These are phyloP conservation scores for Parsonsia alboflavescens DNA, from an alignment of 257 asterid species.

Conservation along the genomic window DNA sequence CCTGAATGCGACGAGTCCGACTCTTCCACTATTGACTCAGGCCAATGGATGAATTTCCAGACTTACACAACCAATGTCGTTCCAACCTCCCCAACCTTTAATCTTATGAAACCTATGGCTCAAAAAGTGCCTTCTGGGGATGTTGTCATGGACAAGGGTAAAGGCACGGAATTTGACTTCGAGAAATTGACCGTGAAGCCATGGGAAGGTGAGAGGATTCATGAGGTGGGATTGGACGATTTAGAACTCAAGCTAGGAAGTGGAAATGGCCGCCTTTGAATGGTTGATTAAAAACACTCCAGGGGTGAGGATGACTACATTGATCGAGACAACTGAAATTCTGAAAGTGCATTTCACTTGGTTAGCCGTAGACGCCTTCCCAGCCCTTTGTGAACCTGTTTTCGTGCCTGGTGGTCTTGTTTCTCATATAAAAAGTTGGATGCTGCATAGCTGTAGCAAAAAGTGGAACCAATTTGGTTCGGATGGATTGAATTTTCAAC, in stretches of 20 bases:
- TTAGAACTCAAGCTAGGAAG: conserved; percentile 83
- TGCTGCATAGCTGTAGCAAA: not conserved
- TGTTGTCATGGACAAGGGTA: conserved; percentile 58
- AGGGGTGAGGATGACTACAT: not conserved
- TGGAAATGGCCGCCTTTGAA: conserved; percentile 29
- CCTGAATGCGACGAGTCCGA: conserved; percentile 97
- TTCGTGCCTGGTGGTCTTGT: conserved; percentile 3
- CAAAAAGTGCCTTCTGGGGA: conserved; percentile 33
- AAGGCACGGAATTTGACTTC: conserved; percentile 56
- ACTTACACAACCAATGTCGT: conserved; percentile 37
- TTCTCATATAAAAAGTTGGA: not conserved
- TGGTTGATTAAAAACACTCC: not conserved
- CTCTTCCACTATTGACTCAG: conserved; percentile 73
- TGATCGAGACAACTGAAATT: not conserved
- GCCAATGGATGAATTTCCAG: conserved; percentile 93
- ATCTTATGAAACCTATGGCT: conserved; percentile 61
- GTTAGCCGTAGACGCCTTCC: not conserved
- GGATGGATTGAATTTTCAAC: conserved; percentile 17
- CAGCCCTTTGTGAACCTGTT: not conserved
- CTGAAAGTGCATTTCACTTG: not conserved
- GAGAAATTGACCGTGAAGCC: conserved; percentile 77
- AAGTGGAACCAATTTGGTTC: conserved; percentile 13
- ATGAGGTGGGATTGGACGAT: conserved; percentile 88
- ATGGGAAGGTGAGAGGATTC: conserved; percentile 99
- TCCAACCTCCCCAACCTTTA: conserved; percentile 86